Base-by-base conservation (phyloP, 768 basidiomycete species). In the Peribolospora kevripleyi region DNA sequence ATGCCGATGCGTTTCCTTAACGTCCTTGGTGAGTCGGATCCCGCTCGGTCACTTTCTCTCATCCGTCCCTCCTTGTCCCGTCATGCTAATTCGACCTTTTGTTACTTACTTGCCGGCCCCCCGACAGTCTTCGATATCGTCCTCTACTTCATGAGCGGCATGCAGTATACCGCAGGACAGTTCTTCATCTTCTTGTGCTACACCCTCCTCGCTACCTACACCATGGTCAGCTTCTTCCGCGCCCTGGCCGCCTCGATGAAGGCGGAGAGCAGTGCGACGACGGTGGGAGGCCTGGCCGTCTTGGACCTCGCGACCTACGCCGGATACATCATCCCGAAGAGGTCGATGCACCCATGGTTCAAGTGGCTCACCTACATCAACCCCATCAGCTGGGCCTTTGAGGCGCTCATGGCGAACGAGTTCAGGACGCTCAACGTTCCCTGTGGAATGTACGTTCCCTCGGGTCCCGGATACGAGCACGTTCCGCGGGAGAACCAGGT, bases 1-100 rank as follows among this genome's bases (percentile, higher is more conserved):
- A 53, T 71, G 0, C 72, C 72, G 1, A 66, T 69, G 58, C 65
- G 65, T 52, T 55, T 62, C 13, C 54, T 63, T 47, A 63, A 65
- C 48, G 57, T 66, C 49, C 25, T 25, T 25, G 1, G 5, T 48
- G 36, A 0, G 54, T 45, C n/a, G 7, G 37, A 37, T 7, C 43
- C 37, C 8, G 42, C 25, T 4, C 36, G 37, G 8, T 43, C 14
- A 25, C 14, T 42, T 14, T 46, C 7, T 25, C 52, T n/a, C 25
- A 7, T 45, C 7, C 6, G 25, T 25, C 25, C 25, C 25, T 25
- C 25, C 25, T 25, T 25, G 25, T 25, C 25, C 25, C 25, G 25
- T 49, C 14, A 3, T 49, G 48, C 52, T 43, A 7, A 53, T 25
- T n/a, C 45, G 36, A 25, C n/a, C 47, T 36, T 14, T 46, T 46